Evolutionary conservation across 345 rosid genomes (phyloP).

Genomic region (Populus nigra): DNA sequence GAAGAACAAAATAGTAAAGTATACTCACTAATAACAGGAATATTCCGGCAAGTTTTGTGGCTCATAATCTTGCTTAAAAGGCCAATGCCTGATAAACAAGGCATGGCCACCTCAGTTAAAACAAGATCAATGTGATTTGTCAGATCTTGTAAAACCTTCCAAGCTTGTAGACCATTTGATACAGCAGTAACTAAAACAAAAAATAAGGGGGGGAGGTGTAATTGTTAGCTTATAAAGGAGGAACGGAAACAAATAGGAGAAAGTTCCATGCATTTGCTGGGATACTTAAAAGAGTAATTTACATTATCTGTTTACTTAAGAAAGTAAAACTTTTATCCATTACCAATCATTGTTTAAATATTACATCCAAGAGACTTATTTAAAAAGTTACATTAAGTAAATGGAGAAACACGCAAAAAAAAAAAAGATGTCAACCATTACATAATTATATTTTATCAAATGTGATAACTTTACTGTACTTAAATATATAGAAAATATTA

Average conservation of each 20-base stretch:
- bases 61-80: slow-evolving; percentile 57
- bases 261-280: neutral
- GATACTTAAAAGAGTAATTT: neutral
- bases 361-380: neutral
- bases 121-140: slow-evolving; percentile 52
- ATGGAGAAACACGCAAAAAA: neutral
- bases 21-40: slow-evolving; percentile 45
- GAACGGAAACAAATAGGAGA: neutral
- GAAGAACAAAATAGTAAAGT: neutral
- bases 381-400: neutral
- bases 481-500: neutral
- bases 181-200: slow-evolving; percentile 42
- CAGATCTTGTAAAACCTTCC: slow-evolving; percentile 52
- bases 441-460: neutral
- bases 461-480: neutral
- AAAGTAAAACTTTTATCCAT: neutral
- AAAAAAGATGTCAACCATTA: neutral
- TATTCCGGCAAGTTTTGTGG: slow-evolving; percentile 49
- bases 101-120: slow-evolving; percentile 58
- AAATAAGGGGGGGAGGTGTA: neutral
- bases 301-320: neutral
- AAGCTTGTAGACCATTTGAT: slow-evolving; percentile 62
- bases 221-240: neutral
- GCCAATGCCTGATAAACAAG: slow-evolving; percentile 51
- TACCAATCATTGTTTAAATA: neutral